Evolutionary conservation across 352 stramenopile genomes (phyloP).

Genomic region (Phytophthora syringae): DNA sequence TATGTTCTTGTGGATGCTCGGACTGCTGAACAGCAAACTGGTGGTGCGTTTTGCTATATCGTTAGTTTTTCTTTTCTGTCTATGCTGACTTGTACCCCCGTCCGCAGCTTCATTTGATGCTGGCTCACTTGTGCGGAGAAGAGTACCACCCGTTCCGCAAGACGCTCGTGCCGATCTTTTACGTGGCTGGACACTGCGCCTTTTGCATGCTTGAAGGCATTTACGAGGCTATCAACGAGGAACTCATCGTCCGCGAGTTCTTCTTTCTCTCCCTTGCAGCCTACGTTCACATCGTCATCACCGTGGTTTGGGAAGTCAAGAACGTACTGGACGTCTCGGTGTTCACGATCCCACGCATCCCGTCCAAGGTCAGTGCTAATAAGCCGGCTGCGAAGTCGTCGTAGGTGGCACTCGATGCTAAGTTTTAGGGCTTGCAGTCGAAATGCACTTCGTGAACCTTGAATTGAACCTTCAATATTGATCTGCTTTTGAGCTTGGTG

Average conservation of each 20-base stretch:
- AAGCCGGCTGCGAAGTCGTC: constrained; percentile 32
- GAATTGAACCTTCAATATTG: constrained; percentile 11
- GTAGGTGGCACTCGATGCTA: constrained; percentile 6
- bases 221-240: constrained; percentile 85
- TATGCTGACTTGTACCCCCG: no score
- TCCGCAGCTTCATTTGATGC: constrained; percentile 90
- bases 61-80: no score
- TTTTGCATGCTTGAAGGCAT: constrained; percentile 87
- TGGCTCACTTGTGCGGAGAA: constrained; percentile 86
- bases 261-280: constrained; percentile 88
- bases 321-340: constrained; percentile 82
- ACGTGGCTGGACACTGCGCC: constrained; percentile 81
- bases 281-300: constrained; percentile 90
- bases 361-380: constrained; percentile 28
- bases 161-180: constrained; percentile 91
- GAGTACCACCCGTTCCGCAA: constrained; percentile 92
- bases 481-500: constrained; percentile 1
- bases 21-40: constrained; percentile 89
- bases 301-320: constrained; percentile 89
- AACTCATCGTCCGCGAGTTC: constrained; percentile 86
- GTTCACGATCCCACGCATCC: constrained; percentile 68
- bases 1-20: constrained; percentile 89
- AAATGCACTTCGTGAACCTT: neutral
- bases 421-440: neutral
- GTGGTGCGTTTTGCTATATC: constrained; percentile 79